Evolutionary conservation across 202 grass and related monocot genomes (phyloP).

Genomic region (Digitaria exilis): DNA sequence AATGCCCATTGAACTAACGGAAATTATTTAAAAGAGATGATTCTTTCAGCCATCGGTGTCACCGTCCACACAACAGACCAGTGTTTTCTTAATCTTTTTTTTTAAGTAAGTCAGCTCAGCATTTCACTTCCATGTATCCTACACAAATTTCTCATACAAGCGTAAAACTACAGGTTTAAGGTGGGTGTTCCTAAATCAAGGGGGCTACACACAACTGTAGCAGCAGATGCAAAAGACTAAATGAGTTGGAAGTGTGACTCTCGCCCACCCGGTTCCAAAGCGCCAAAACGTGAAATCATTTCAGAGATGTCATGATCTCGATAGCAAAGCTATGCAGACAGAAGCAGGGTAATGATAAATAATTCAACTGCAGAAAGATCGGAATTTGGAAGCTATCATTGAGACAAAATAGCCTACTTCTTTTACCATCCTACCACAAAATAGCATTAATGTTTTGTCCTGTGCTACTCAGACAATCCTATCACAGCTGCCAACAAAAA

Average conservation of each 20-base stretch:
- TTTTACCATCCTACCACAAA: not conserved
- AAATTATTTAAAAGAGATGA: not conserved
- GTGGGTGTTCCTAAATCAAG: conserved; percentile 4
- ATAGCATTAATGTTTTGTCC: not conserved
- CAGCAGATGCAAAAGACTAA: conserved; percentile 2
- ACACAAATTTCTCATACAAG: not conserved
- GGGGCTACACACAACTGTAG: not conserved
- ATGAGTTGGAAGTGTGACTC: not conserved
- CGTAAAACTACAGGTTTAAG: not conserved
- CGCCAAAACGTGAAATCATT: not conserved
- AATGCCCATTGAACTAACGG: not conserved
- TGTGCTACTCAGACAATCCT: not conserved
- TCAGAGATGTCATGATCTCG: not conserved
- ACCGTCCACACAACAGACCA: not conserved
- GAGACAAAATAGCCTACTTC: not conserved
- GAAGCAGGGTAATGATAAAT: not conserved
- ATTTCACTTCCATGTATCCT: not conserved
- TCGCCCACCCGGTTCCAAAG: not conserved
- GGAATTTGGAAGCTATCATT: not conserved
- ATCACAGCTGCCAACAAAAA: not conserved
- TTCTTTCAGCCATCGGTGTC: not conserved
- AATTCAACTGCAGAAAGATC: conserved; percentile 10
- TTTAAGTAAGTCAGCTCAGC: not conserved
- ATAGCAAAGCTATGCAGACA: conserved; percentile 23
- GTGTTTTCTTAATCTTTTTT: not conserved